These are phyloP conservation scores for Fusarium sp. DNA, from an alignment of 2,329 filamentous ascomycete species.

Conservation along the genomic window DNA sequence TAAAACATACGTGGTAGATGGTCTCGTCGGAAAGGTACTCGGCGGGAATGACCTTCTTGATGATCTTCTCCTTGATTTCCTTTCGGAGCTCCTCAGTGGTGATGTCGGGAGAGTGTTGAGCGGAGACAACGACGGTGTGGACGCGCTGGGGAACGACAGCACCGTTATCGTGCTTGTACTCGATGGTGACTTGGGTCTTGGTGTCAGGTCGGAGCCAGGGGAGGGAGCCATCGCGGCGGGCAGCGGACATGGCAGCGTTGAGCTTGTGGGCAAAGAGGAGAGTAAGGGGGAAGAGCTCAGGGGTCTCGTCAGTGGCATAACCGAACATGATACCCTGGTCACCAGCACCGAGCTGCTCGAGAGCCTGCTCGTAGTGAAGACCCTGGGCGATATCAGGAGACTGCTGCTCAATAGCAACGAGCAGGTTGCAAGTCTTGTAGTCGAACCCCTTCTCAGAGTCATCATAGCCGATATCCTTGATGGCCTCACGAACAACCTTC, in stretches of 20 bases:
- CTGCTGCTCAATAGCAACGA: slow-evolving; percentile 99
- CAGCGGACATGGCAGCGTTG: slow-evolving; percentile 91
- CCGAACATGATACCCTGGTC: slow-evolving; percentile 99
- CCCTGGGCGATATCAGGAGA: slow-evolving; percentile 99
- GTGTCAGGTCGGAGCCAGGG: slow-evolving; percentile 98
- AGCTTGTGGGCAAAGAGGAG: slow-evolving; percentile 95
- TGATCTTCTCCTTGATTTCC: slow-evolving; percentile 96
- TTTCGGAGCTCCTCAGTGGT: slow-evolving; percentile 91
- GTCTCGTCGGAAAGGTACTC: slow-evolving; percentile 93
- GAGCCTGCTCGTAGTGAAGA: slow-evolving; percentile 96
- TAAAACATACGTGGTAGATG: slow-evolving; percentile 82
- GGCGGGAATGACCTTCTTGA: slow-evolving; percentile 91
- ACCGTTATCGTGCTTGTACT: slow-evolving; percentile 97
- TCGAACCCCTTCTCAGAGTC: slow-evolving; percentile 97
- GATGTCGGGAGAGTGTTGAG: slow-evolving; percentile 91
- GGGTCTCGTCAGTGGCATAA: slow-evolving; percentile 99
- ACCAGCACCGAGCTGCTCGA: slow-evolving; percentile 97
- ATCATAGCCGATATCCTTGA: slow-evolving; percentile 99
- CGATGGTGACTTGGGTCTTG: slow-evolving; percentile 99
- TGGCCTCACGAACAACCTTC: slow-evolving; percentile 90
- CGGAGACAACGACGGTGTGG: slow-evolving; percentile 95
- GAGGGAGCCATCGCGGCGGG: slow-evolving; percentile 85
- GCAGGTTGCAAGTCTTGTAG: slow-evolving; percentile 99
- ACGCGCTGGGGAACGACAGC: slow-evolving; percentile 92
- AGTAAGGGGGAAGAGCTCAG: slow-evolving; percentile 94